Evolutionary conservation across 345 rosid species (phyloP).

Genomic region (Pistacia integerrima): DNA sequence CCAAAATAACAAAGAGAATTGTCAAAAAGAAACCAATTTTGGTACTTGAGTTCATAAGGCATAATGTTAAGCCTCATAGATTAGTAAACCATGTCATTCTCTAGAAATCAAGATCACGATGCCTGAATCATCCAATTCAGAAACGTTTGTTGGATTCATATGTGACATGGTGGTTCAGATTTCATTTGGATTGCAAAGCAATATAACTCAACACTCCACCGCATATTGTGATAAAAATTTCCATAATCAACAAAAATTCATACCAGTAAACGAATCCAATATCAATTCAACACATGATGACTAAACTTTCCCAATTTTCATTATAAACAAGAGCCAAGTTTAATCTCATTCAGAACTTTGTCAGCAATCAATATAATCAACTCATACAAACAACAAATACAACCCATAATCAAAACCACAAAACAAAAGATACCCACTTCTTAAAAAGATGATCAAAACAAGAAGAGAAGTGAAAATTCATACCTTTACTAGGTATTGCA

Average conservation of each 20-base stretch:
- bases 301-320: neutral
- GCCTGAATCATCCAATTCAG: neutral
- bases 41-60: neutral
- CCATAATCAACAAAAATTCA: neutral
- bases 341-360: neutral
- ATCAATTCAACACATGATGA: neutral
- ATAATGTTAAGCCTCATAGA: neutral
- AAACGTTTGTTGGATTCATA: neutral
- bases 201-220: too few species aligned
- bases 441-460: neutral
- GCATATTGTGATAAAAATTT: neutral
- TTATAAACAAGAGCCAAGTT: neutral
- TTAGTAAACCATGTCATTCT: neutral
- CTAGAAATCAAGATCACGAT: neutral
- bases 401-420: neutral
- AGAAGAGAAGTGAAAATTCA: neutral
- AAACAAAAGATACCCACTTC: slow-evolving; percentile 5
- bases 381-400: neutral
- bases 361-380: neutral
- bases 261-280: neutral
- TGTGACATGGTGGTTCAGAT: too few species aligned
- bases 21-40: neutral
- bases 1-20: neutral
- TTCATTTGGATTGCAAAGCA: too few species aligned
- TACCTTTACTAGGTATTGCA: neutral